Base-by-base conservation (phyloP, 768 basidiomycete species). In the Flagelloscypha sp. region DNA sequence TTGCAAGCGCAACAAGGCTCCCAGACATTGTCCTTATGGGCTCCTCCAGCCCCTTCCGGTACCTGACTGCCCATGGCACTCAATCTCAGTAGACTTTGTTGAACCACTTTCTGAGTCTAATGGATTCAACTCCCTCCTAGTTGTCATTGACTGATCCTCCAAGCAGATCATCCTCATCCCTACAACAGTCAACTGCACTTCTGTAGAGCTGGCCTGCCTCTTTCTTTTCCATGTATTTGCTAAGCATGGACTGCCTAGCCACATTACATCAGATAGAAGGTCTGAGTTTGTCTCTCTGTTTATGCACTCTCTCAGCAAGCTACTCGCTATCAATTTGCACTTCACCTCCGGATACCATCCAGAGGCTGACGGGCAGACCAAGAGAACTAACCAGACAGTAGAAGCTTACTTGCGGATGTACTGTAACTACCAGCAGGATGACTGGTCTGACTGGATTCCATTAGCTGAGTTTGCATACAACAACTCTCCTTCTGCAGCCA, bases 151-250 rank as follows among this genome's bases (percentile, higher is more conserved):
- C 37, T 40, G 54, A 0, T 39, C 58, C 22, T 50, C 53, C 18
- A 65, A 65, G 36, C 43, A 45, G 46, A 52, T 43, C 1, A 45
- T 55, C 30, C 61, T 64, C 44, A 46, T 61, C 20, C 53, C 57
- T 3, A 27, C 45, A 22, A 29, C 34, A 21, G 33, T 52, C 18
- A 41, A 13, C 7, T 33, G 47, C 30, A 40, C 41, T n/a, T 30
- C 55, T 4, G 15, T 24, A 6, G 44, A 49, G 9, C 40, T 55
- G 1, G 48, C 50, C 2, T 24, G 30, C 6, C 25, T 52, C 4
- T 53, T 55, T 30, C 12, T 49, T 19, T 11, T 36, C 6, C 29
- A 49, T 22, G 41, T 54, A 15, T 52, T 37, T 35, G 33, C 13
- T n/a, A 11, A 21, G 6, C 34, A 44, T 23, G 29, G 42, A 3